Conservation (phyloP, 169 alveolate genomes). For the Condylostoma magnum region DNA sequence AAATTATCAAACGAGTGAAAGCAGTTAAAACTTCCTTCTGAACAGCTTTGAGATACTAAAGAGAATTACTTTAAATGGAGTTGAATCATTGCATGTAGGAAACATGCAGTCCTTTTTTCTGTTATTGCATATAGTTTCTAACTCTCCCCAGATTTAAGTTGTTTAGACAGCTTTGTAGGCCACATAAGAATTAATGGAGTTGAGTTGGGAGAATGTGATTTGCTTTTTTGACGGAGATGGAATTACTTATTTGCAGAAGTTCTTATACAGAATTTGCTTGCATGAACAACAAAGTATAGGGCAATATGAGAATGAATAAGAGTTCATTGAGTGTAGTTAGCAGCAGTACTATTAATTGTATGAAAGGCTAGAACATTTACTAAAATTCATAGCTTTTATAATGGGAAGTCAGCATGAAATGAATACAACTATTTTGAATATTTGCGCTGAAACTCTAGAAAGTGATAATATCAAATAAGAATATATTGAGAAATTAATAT, state of each 20-base stretch:
- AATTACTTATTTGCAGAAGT: background rate
- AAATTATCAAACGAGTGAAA: background rate
- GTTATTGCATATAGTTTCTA: background rate
- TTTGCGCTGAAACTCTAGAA: background rate
- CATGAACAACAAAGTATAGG: too few relatives aligned
- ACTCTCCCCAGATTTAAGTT: background rate
- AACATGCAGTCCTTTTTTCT: background rate
- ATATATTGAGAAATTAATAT: too few relatives aligned
- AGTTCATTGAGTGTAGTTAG: too few relatives aligned
- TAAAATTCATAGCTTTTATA: too few relatives aligned
- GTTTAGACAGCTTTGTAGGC: background rate
- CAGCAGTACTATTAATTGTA: too few relatives aligned
- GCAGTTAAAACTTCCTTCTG: background rate
- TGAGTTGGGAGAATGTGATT: conserved; percentile 23
- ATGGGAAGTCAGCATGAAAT: conserved; percentile 20
- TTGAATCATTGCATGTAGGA: background rate
- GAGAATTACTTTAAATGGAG: background rate
- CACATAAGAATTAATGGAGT: background rate
- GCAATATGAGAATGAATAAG: too few relatives aligned
- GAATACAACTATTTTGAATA: background rate
- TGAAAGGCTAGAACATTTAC: too few relatives aligned
- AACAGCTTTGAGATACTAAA: background rate
- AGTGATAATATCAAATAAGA: too few relatives aligned
- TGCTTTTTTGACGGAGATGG: background rate
- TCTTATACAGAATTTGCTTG: background rate